phyloP scores from a whole-genome alignment of 1,284 basidiomycete genomes.

The Golubevia sp. region DNA sequence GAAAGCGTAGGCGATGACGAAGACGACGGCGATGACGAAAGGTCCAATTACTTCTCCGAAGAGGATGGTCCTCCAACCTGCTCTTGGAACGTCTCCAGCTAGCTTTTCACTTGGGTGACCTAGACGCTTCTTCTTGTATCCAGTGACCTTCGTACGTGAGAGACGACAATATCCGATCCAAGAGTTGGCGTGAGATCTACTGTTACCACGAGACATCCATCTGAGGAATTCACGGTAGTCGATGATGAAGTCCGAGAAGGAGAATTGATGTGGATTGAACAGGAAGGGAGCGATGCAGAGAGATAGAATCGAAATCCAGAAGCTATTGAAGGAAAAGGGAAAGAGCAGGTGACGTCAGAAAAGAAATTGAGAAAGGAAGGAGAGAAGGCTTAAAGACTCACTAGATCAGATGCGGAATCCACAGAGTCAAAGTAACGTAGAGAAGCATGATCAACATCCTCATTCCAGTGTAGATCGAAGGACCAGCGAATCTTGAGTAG shows the following conservation, averaged over 20 bases:
- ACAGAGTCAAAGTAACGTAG: constrained; percentile 59
- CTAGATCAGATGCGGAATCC: constrained; percentile 61
- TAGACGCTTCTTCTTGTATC: constrained; percentile 62
- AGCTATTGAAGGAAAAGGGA: constrained; percentile 12
- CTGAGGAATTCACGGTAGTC: constrained; percentile 61
- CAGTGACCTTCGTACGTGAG: constrained; percentile 58
- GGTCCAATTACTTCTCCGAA: constrained; percentile 55
- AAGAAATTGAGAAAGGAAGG: not conserved
- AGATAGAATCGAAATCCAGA: constrained; percentile 59
- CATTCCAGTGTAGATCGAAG: constrained; percentile 60
- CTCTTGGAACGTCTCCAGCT: constrained; percentile 55
- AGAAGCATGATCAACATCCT: constrained; percentile 52
- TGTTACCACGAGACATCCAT: constrained; percentile 62
- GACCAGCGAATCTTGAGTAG: constrained; percentile 59
- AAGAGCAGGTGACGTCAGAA: not conserved
- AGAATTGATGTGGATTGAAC: constrained; percentile 62
- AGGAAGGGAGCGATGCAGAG: constrained; percentile 60
- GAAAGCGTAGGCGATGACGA: constrained; percentile 58
- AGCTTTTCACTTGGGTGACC: constrained; percentile 61
- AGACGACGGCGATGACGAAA: constrained; percentile 53
- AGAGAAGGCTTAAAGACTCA: not conserved
- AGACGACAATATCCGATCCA: constrained; percentile 62
- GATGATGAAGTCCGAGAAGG: constrained; percentile 58
- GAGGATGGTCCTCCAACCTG: constrained; percentile 57
- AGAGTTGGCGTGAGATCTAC: constrained; percentile 59